Conservation (phyloP, 2,329 filamentous ascomycete genomes). For the Colletotrichum falcatum region DNA sequence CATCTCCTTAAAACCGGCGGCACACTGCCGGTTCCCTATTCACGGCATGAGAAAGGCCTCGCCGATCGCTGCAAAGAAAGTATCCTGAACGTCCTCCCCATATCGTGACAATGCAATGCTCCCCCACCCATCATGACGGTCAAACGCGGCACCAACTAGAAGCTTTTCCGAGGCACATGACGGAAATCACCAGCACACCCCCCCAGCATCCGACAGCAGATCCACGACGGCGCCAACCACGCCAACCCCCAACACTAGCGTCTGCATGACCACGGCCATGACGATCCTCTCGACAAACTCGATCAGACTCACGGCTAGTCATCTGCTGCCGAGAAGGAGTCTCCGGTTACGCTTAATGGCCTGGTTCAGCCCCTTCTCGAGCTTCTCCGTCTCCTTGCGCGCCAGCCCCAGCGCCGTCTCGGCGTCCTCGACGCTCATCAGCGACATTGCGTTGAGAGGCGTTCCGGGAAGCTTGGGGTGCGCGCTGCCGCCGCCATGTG, state of each 20-base stretch:
- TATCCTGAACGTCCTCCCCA: background rate
- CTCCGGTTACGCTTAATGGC: conserved; percentile 71
- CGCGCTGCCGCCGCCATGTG: conserved; percentile 24
- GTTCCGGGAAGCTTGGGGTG: conserved; percentile 39
- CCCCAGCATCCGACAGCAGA: conserved; percentile 22
- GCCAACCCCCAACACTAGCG: conserved; percentile 39
- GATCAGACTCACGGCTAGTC: conserved; percentile 39
- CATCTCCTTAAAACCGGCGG: background rate
- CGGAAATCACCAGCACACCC: background rate
- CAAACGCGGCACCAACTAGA: too few species aligned
- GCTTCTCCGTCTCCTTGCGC: conserved; percentile 69
- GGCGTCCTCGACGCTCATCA: conserved; percentile 73
- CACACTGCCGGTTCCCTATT: background rate
- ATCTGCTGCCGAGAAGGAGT: conserved; percentile 54
- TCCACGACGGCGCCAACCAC: conserved; percentile 41
- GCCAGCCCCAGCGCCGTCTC: conserved; percentile 66
- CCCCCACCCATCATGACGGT: background rate
- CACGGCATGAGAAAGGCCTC: background rate
- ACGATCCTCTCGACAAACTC: conserved; percentile 36
- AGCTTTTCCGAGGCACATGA: background rate
- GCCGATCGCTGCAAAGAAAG: background rate
- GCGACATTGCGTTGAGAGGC: conserved; percentile 62
- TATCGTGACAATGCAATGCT: background rate
- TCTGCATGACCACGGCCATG: conserved; percentile 41
- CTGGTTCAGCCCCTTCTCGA: conserved; percentile 71